Evolutionary conservation across 176 grass and related monocot species (phyloP).

Genomic region (Oryza coarctata): DNA sequence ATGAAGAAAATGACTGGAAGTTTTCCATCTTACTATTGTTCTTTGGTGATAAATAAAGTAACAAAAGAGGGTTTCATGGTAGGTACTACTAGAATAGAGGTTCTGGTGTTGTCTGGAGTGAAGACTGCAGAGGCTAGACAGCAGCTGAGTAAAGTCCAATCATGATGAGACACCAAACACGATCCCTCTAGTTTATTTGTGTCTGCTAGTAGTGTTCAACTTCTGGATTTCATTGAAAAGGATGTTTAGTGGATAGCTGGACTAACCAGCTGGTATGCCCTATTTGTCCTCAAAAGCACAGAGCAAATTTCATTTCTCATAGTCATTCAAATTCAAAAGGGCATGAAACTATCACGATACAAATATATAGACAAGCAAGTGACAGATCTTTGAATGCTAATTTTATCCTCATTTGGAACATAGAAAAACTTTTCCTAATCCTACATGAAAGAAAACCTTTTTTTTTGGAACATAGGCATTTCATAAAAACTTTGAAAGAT

Average conservation of each 20-base stretch:
- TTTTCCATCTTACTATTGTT: not conserved
- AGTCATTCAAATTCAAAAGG: not conserved
- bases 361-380: not conserved
- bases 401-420: too few relatives aligned
- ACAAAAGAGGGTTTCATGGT: not conserved
- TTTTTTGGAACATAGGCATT: too few relatives aligned
- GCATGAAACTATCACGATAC: not conserved
- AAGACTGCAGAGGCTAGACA: constrained; percentile 18
- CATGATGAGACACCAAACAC: not conserved
- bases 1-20: not conserved
- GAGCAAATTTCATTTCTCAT: not conserved
- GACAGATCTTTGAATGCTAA: too few relatives aligned
- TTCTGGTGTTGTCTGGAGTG: not conserved
- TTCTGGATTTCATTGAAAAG: constrained; percentile 40
- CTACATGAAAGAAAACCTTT: too few relatives aligned
- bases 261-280: not conserved
- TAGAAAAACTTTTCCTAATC: too few relatives aligned
- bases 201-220: not conserved
- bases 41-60: not conserved
- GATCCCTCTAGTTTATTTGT: not conserved
- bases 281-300: not conserved
- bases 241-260: constrained; percentile 29
- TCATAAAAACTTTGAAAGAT: too few relatives aligned
- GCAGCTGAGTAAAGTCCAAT: not conserved
- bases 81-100: constrained; percentile 29